phyloP scores from a whole-genome alignment of 768 basidiomycete species.

The Steccherinum ochraceum region DNA sequence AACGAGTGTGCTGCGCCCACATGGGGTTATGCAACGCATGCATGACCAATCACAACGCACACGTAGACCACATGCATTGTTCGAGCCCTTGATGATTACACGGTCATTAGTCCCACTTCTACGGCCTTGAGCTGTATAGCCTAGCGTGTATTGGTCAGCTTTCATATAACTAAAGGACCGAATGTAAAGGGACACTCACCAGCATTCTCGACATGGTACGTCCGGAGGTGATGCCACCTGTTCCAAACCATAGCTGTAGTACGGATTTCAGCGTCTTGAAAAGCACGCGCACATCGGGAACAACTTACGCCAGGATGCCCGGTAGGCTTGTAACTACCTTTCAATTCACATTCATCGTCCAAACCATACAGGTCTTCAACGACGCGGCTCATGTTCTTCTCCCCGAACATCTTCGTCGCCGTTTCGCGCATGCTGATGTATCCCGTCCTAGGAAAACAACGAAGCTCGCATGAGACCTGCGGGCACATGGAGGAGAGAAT shows the following conservation, averaged over 20 bases:
- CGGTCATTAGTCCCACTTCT: constrained; percentile 6
- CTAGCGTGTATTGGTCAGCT: not conserved
- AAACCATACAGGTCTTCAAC: constrained; percentile 30
- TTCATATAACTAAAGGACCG: not conserved
- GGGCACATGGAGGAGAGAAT: not conserved
- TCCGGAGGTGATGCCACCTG: constrained; percentile 27
- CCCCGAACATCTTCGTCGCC: constrained; percentile 28
- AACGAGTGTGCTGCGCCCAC: too few relatives aligned
- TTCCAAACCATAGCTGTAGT: constrained; percentile 32
- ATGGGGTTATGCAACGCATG: too few relatives aligned
- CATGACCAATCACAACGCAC: too few relatives aligned
- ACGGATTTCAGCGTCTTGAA: not conserved
- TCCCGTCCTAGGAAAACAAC: constrained; percentile 23
- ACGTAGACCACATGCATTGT: too few relatives aligned
- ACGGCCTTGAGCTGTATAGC: constrained; percentile 7
- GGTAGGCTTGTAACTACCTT: constrained; percentile 29
- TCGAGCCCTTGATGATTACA: too few relatives aligned
- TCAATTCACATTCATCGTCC: constrained; percentile 34
- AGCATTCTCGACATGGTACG: constrained; percentile 31
- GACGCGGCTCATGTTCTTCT: constrained; percentile 28
- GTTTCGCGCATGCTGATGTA: constrained; percentile 26
- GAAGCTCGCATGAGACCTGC: not conserved
- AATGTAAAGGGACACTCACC: constrained; percentile 16
- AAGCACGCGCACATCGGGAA: not conserved
- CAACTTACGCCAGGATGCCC: constrained; percentile 35